Evolutionary conservation across 2,329 filamentous ascomycete species (phyloP).

Genomic region (Fusarium palustre): DNA sequence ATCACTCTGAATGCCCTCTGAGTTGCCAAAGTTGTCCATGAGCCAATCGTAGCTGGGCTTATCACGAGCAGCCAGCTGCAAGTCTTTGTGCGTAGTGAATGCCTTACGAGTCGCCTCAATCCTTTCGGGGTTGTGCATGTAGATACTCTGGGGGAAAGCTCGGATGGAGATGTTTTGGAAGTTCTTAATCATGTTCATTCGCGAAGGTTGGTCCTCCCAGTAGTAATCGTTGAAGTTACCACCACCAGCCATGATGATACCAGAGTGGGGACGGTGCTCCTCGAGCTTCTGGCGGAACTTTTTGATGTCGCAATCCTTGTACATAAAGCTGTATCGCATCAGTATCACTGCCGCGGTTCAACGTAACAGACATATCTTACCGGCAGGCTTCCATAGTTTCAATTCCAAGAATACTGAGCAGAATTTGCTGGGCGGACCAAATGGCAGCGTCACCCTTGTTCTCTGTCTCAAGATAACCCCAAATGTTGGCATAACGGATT

Average conservation of each 20-base stretch:
- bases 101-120: slow-evolving; percentile 37
- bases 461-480: slow-evolving; percentile 47
- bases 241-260: slow-evolving; percentile 47
- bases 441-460: slow-evolving; percentile 48
- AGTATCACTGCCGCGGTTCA: slow-evolving; percentile 15
- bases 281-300: slow-evolving; percentile 41
- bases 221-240: slow-evolving; percentile 48
- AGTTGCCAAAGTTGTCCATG: slow-evolving; percentile 36
- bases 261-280: slow-evolving; percentile 45
- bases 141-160: slow-evolving; percentile 45
- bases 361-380: slow-evolving; percentile 30
- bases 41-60: slow-evolving; percentile 47
- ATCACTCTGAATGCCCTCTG: slow-evolving; percentile 40
- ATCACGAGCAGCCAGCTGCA: slow-evolving; percentile 45
- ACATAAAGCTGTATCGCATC: slow-evolving; percentile 41
- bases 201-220: slow-evolving; percentile 47
- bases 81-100: slow-evolving; percentile 41
- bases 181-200: slow-evolving; percentile 47
- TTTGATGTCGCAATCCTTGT: slow-evolving; percentile 42
- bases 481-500: slow-evolving; percentile 47
- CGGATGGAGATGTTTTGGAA: slow-evolving; percentile 42
- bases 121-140: slow-evolving; percentile 41
- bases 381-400: slow-evolving; percentile 47
- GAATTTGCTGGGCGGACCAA: slow-evolving; percentile 47
- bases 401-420: slow-evolving; percentile 45